These are phyloP conservation scores for Trichophaea hybrida DNA, from an alignment of 2,329 filamentous ascomycete genomes.

Conservation along the genomic window DNA sequence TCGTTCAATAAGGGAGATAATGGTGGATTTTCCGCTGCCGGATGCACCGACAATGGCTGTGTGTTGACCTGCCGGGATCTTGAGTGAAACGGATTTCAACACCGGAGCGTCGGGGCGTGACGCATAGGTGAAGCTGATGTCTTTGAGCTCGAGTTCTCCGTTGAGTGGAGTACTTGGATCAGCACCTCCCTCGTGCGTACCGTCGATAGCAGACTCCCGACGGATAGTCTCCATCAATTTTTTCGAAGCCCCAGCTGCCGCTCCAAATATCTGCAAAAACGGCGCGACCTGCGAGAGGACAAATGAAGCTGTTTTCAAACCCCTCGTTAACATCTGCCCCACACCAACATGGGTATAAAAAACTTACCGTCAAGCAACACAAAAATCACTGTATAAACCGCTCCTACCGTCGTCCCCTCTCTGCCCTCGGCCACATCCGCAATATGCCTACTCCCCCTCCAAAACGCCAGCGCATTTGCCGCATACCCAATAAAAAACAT, in stretches of 20 bases:
- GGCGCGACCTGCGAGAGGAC: slow-evolving; percentile 39
- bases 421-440: slow-evolving; percentile 27
- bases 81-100: slow-evolving; percentile 33
- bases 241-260: slow-evolving; percentile 9
- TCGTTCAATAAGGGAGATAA: slow-evolving; percentile 42
- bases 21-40: slow-evolving; percentile 44
- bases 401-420: slow-evolving; percentile 36
- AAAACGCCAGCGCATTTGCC: slow-evolving; percentile 53
- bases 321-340: slow-evolving; percentile 7
- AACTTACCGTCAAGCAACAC: slow-evolving; percentile 46
- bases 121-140: slow-evolving; percentile 89
- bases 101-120: slow-evolving; percentile 41
- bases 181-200: slow-evolving; percentile 26
- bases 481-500: slow-evolving; percentile 55
- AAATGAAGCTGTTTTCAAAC: slow-evolving; percentile 35
- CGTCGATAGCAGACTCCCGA: slow-evolving; percentile 31
- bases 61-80: slow-evolving; percentile 34
- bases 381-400: slow-evolving; percentile 50
- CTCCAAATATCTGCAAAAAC: slow-evolving; percentile 20
- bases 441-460: slow-evolving; percentile 47
- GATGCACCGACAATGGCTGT: slow-evolving; percentile 47
- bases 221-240: slow-evolving; percentile 29
- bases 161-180: slow-evolving; percentile 31
- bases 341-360: slow-evolving; percentile 31
- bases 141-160: slow-evolving; percentile 72